phyloP scores from a whole-genome alignment of 2,329 filamentous ascomycete species.

The Talaromyces sp. region DNA sequence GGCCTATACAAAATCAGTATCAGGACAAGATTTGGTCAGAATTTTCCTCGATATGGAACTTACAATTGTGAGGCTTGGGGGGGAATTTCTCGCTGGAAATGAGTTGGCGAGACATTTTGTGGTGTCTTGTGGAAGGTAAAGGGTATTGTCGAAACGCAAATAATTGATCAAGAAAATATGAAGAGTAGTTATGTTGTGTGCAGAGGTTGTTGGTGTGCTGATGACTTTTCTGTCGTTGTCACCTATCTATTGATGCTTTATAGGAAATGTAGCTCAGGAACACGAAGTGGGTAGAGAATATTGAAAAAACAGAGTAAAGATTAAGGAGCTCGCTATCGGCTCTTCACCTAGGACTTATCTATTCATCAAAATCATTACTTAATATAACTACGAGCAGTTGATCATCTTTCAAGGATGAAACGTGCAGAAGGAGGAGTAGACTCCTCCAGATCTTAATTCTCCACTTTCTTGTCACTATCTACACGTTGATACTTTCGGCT shows the following conservation, averaged over 20 bases:
- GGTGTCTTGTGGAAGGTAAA: background rate
- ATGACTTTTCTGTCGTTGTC: background rate
- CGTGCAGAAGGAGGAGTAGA: background rate
- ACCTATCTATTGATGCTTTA: background rate
- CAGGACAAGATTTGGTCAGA: background rate
- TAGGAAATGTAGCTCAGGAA: background rate
- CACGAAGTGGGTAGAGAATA: too few relatives aligned
- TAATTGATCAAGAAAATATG: background rate
- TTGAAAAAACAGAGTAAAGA: background rate
- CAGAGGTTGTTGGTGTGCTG: background rate
- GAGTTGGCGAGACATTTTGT: conserved; percentile 45
- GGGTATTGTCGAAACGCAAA: background rate
- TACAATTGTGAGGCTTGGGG: conserved; percentile 48
- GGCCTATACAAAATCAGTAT: conserved; percentile 27
- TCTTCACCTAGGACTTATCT: background rate
- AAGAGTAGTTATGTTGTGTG: background rate
- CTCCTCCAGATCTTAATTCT: background rate
- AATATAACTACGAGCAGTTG: background rate
- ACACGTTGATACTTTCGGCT: background rate
- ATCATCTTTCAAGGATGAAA: background rate
- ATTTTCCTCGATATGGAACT: conserved; percentile 15
- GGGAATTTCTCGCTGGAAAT: conserved; percentile 49
- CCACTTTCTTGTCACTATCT: background rate
- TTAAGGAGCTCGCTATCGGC: background rate
- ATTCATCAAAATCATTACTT: background rate